phyloP scores from a whole-genome alignment of 2,329 filamentous ascomycete genomes.

The Cercospora nicotianae region DNA sequence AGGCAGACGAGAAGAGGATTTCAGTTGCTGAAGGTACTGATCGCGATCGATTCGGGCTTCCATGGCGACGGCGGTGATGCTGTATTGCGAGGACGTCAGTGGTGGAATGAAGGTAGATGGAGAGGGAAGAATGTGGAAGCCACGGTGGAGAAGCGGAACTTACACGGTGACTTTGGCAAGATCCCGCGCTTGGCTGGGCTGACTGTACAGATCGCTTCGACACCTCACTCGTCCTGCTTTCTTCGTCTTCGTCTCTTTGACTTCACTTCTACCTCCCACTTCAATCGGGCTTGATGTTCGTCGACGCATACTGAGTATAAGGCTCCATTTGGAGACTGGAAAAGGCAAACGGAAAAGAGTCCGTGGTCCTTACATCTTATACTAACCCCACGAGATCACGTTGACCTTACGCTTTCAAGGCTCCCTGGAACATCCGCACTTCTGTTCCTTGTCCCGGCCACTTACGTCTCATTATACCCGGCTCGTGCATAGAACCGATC shows the following conservation, averaged over 20 bases:
- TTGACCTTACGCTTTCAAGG: not conserved
- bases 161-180: slow-evolving; percentile 12
- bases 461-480: not conserved
- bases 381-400: not conserved
- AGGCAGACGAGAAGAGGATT: slow-evolving; percentile 23
- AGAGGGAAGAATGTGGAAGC: not conserved
- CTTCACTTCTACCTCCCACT: not conserved
- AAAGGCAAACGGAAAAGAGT: not conserved
- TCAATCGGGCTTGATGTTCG: slow-evolving; percentile 4
- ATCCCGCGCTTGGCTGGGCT: slow-evolving; percentile 7
- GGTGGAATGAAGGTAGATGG: not conserved
- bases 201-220: slow-evolving; percentile 5
- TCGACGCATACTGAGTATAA: not conserved
- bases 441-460: not conserved
- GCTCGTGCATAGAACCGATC: not conserved
- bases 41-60: slow-evolving; percentile 30
- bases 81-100: slow-evolving; percentile 1
- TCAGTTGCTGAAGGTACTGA: slow-evolving; percentile 21
- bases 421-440: not conserved
- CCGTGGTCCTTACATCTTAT: not conserved
- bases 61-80: slow-evolving; percentile 23
- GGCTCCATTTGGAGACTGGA: not conserved
- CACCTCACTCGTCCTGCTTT: not conserved
- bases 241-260: not conserved
- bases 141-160: not conserved